These are phyloP conservation scores for Penicillium waksmanii DNA, from an alignment of 495 filamentous ascomycete species.

Conservation along the genomic window DNA sequence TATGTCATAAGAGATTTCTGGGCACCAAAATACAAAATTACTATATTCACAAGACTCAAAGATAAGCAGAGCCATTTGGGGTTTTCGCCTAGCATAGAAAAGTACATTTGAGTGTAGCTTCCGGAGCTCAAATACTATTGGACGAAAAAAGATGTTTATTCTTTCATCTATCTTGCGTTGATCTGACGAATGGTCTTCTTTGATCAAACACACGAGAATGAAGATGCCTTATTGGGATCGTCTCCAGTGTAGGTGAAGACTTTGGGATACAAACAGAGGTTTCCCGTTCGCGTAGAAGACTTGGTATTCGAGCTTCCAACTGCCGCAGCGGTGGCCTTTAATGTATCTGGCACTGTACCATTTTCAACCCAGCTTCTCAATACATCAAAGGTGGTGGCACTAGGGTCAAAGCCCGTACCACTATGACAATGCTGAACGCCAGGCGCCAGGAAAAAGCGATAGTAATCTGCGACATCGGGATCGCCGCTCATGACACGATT, in stretches of 20 bases:
- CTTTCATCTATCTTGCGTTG: neutral
- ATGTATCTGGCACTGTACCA: neutral
- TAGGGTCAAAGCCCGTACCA: neutral
- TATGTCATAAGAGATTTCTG: constrained; percentile 9
- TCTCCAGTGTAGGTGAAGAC: neutral
- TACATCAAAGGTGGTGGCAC: neutral
- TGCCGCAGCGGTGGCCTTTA: neutral
- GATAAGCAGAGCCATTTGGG: neutral
- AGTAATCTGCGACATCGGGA: constrained; percentile 19
- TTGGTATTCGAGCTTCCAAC: neutral
- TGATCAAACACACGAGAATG: neutral
- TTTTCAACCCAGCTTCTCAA: neutral
- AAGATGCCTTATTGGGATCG: neutral
- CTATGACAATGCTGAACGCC: constrained; percentile 25
- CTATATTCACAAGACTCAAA: neutral
- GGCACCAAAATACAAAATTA: neutral
- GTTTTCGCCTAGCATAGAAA: neutral
- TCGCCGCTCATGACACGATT: constrained; percentile 25
- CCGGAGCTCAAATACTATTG: too few species aligned
- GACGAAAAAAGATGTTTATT: neutral
- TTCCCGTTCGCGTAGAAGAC: neutral
- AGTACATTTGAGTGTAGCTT: too few species aligned
- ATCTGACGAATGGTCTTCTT: neutral
- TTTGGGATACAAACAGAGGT: neutral
- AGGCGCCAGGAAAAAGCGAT: constrained; percentile 26